Evolutionary conservation across 2,329 filamentous ascomycete genomes (phyloP).

Genomic region (Amesomyces nigricolor): DNA sequence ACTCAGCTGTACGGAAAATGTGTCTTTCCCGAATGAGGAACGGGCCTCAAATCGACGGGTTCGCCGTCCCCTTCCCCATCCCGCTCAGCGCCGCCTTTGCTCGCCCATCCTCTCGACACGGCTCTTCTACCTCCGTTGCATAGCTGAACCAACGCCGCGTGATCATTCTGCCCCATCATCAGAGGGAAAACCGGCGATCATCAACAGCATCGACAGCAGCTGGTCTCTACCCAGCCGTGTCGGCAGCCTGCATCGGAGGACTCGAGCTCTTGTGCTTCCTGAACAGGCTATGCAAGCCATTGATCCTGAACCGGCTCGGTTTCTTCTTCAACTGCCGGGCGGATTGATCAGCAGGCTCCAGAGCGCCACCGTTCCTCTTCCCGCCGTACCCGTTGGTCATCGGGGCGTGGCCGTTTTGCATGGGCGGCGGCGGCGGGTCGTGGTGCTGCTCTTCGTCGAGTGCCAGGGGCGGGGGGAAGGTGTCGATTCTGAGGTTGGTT

Average conservation of each 20-base stretch:
- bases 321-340: constrained; percentile 53
- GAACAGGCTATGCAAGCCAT: constrained; percentile 51
- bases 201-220: neutral
- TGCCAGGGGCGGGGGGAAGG: neutral
- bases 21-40: no score
- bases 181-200: neutral
- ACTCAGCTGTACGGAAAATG: no score
- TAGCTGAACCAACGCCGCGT: no score
- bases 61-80: no score
- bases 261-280: constrained; percentile 40
- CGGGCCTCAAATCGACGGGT: no score
- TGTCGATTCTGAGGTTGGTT: constrained; percentile 11
- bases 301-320: constrained; percentile 59
- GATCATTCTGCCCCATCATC: no score
- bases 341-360: constrained; percentile 25
- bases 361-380: constrained; percentile 39
- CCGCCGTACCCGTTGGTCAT: constrained; percentile 8
- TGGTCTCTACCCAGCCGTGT: constrained; percentile 26
- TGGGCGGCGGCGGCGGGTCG: constrained; percentile 14
- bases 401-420: constrained; percentile 17
- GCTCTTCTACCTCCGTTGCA: no score
- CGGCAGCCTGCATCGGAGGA: constrained; percentile 31
- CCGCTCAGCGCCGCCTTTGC: no score
- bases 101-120: no score
- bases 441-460: constrained; percentile 33